phyloP scores from a whole-genome alignment of 1,284 basidiomycete genomes.

The Phenoliferia sp. region DNA sequence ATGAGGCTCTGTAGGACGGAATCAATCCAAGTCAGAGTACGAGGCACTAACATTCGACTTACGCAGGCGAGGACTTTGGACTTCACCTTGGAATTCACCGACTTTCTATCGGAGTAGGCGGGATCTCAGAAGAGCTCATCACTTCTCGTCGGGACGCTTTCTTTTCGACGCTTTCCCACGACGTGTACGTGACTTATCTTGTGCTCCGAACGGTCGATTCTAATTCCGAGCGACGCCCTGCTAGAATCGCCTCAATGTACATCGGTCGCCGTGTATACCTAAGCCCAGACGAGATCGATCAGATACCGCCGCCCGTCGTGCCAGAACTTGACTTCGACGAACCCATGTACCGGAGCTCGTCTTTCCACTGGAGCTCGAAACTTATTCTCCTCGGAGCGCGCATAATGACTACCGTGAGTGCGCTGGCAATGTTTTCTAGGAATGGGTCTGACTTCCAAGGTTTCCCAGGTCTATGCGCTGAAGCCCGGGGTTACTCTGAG shows the following conservation, averaged over 20 bases:
- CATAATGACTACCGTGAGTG: constrained; percentile 18
- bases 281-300: constrained; percentile 24
- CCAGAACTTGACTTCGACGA: constrained; percentile 23
- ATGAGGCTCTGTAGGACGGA: constrained; percentile 12
- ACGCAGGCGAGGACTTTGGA: constrained; percentile 20
- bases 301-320: constrained; percentile 6
- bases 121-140: constrained; percentile 3
- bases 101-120: constrained; percentile 9
- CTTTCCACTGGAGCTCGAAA: constrained; percentile 18
- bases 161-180: constrained; percentile 13
- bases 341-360: constrained; percentile 26
- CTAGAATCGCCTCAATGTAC: not conserved
- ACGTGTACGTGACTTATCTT: constrained; percentile 11
- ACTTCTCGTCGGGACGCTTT: constrained; percentile 18
- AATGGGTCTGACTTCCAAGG: no score
- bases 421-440: no score
- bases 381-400: constrained; percentile 17
- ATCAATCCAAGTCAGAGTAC: no score
- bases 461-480: no score
- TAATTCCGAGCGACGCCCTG: not conserved
- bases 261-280: constrained; percentile 22
- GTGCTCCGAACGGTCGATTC: not conserved
- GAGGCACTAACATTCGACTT: not conserved
- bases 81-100: constrained; percentile 24
- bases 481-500: constrained; percentile 9